Percentiles rank a stretch among this genome's conserved stretches.
Evolutionary conservation across 2,329 filamentous ascomycete species (phyloP).

Genomic region (Colletotrichum sp.): DNA sequence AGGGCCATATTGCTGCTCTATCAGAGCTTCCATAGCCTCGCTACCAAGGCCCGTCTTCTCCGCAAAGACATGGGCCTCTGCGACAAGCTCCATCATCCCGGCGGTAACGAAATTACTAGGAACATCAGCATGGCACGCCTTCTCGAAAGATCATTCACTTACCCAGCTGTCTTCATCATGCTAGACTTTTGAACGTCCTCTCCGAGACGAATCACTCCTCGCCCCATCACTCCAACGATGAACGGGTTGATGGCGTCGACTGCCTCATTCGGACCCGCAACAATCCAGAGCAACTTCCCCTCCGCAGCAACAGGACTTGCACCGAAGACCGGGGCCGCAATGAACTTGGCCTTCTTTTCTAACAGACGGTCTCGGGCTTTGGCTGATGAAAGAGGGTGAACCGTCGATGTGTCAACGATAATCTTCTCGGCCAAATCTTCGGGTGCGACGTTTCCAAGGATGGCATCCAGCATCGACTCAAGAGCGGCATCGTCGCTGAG

Average conservation of each 20-base stretch:
- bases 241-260: slow-evolving; percentile 40
- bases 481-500: slow-evolving; percentile 49
- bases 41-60: slow-evolving; percentile 47
- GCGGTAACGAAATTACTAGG: slow-evolving; percentile 54
- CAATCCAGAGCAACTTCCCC: slow-evolving; percentile 50
- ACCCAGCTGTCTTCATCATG: slow-evolving; percentile 54
- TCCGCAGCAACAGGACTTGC: slow-evolving; percentile 52
- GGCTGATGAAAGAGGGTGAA: slow-evolving; percentile 49
- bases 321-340: slow-evolving; percentile 55
- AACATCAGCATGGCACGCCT: background rate
- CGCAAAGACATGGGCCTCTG: slow-evolving; percentile 54
- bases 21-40: slow-evolving; percentile 44
- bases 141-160: background rate
- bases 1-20: slow-evolving; percentile 44
- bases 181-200: slow-evolving; percentile 46
- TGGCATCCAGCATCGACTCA: slow-evolving; percentile 32
- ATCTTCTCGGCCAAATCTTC: slow-evolving; percentile 39
- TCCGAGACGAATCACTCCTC: slow-evolving; percentile 47
- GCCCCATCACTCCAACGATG: slow-evolving; percentile 45
- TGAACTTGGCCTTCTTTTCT: slow-evolving; percentile 36
- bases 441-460: slow-evolving; percentile 25
- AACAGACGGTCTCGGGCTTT: slow-evolving; percentile 31
- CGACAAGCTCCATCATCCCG: slow-evolving; percentile 52
- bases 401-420: slow-evolving; percentile 55
- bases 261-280: slow-evolving; percentile 44